These are phyloP conservation scores for Cladosporium sp. DNA, from an alignment of 2,329 filamentous ascomycete species.

Conservation along the genomic window DNA sequence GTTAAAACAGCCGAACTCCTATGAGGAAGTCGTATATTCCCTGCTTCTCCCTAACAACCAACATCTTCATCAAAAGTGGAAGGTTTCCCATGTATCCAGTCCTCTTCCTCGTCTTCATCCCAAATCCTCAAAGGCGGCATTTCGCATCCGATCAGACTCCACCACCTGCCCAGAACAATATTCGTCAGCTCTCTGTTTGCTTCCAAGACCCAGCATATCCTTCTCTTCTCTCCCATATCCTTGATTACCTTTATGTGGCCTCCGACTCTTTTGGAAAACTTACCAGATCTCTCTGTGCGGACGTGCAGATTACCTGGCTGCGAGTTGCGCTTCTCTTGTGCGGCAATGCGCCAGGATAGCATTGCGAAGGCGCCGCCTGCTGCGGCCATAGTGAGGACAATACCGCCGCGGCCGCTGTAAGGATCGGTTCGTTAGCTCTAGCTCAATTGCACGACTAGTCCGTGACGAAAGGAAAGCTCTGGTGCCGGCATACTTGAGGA, in stretches of 20 bases:
- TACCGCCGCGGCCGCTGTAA: constrained; percentile 24
- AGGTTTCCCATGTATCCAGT: no score
- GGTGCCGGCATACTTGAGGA: background rate
- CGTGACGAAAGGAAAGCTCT: no score
- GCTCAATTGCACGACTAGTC: no score
- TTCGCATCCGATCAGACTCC: background rate
- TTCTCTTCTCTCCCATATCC: no score
- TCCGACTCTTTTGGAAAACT: no score
- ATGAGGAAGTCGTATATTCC: no score
- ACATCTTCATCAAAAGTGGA: no score
- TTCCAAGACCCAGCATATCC: background rate
- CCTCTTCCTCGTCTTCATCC: no score
- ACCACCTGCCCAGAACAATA: background rate
- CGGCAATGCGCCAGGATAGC: constrained; percentile 19
- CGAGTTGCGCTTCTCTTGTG: constrained; percentile 17
- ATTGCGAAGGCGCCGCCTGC: constrained; percentile 22
- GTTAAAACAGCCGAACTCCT: no score
- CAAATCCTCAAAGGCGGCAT: no score
- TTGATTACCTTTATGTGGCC: no score
- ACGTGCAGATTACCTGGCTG: constrained; percentile 24
- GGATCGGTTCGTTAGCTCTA: background rate
- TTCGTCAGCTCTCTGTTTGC: background rate
- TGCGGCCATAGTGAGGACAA: constrained; percentile 23
- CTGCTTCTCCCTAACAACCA: no score
- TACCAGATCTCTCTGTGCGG: constrained; percentile 25